Conservation (phyloP, 208 protist genomes). For the Leishmania martiniquensis region DNA sequence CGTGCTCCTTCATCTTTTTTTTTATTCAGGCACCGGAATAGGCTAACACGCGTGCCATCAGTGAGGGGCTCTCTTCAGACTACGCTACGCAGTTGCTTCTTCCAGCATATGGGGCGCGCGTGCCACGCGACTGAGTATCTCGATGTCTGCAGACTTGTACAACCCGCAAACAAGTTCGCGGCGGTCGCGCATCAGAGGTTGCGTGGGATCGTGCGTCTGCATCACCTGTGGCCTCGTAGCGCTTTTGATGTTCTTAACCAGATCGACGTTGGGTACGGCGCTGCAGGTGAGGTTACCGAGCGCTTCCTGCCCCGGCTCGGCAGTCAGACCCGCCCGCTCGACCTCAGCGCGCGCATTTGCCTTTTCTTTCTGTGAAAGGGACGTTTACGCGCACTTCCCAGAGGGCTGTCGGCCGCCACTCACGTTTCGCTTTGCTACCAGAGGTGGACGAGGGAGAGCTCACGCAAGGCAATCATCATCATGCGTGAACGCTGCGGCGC, state of each 20-base stretch:
- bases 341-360: conserved; percentile 29
- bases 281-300: conserved; percentile 34
- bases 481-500: background rate
- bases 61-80: background rate
- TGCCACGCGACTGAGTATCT: background rate
- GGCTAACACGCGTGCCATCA: background rate
- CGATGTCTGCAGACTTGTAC: conserved; percentile 20
- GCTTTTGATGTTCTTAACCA: conserved; percentile 20
- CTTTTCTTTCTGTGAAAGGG: conserved; percentile 23
- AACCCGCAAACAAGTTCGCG: background rate
- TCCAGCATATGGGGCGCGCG: conserved; percentile 5
- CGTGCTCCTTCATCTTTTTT: too few species aligned
- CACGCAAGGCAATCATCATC: too few species aligned
- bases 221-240: conserved; percentile 27
- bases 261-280: conserved; percentile 32
- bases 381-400: conserved; percentile 24
- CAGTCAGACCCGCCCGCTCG: conserved; percentile 31
- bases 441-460: too few species aligned
- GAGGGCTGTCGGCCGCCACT: conserved; percentile 24
- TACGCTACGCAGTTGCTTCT: background rate
- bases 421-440: conserved; percentile 19
- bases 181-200: background rate
- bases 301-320: conserved; percentile 45
- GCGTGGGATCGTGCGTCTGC: conserved; percentile 2
- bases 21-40: background rate